Conservation (phyloP, 208 protist species). For the Trypanosoma vivax region DNA sequence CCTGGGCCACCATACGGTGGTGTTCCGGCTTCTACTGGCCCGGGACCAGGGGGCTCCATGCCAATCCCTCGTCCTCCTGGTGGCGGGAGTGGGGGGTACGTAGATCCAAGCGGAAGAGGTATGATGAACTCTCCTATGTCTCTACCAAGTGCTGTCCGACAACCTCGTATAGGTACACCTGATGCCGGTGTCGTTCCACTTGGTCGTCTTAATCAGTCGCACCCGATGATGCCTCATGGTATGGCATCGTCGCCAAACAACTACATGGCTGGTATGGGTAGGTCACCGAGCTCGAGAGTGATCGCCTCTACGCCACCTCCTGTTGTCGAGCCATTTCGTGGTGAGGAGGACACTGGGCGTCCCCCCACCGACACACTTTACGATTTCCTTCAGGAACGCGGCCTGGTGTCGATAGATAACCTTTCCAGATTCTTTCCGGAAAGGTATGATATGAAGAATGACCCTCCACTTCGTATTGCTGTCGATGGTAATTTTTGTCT, state of each 20-base stretch:
- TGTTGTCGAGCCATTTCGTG: slow-evolving; percentile 4
- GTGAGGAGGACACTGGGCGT: slow-evolving; percentile 1
- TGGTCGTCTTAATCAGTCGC: slow-evolving; percentile 17
- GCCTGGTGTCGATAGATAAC: slow-evolving; percentile 36
- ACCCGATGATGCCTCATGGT: slow-evolving; percentile 2
- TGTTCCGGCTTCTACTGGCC: neutral
- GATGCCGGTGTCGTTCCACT: slow-evolving; percentile 11
- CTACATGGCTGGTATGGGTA: neutral
- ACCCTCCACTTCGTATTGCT: slow-evolving; percentile 47
- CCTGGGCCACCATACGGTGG: slow-evolving; percentile 7
- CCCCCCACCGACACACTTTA: slow-evolving; percentile 21
- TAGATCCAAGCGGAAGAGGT: slow-evolving; percentile 8
- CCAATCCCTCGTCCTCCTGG: slow-evolving; percentile 1
- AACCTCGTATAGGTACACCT: slow-evolving; percentile 15
- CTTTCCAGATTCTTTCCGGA: slow-evolving; percentile 42
- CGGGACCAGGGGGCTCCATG: neutral
- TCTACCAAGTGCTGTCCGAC: slow-evolving; percentile 1
- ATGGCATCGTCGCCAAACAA: slow-evolving; percentile 3
- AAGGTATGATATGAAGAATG: slow-evolving; percentile 30
- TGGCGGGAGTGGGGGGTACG: slow-evolving; percentile 6
- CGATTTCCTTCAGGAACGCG: slow-evolving; percentile 52
- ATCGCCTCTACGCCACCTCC: slow-evolving; percentile 5
- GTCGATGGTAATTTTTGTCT: slow-evolving; percentile 80
- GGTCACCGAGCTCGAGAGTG: neutral
- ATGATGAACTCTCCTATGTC: slow-evolving; percentile 11